Evolutionary conservation across 225 moss, liverwort and hornwort species (phyloP).

Genomic region (Marchantia polymorpha): DNA sequence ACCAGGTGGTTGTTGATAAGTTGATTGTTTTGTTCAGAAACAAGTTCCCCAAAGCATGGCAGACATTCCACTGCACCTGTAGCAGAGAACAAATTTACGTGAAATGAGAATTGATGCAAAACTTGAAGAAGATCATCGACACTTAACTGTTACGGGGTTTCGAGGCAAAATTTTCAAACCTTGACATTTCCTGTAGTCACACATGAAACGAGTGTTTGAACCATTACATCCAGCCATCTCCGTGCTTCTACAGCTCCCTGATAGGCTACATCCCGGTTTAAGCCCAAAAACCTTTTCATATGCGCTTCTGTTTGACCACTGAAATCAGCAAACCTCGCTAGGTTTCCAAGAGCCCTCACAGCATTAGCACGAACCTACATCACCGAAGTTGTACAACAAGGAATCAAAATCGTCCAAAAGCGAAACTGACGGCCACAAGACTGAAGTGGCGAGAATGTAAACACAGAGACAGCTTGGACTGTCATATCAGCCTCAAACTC

Average conservation of each 20-base stretch:
- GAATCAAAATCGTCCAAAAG: not conserved
- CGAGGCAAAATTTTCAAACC: conserved; percentile 36
- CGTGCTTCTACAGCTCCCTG: conserved; percentile 31
- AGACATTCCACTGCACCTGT: conserved; percentile 99
- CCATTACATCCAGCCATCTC: conserved; percentile 80
- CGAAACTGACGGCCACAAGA: not conserved
- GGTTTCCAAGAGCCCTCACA: conserved; percentile 92
- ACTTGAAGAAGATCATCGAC: conserved; percentile 11
- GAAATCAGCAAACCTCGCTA: conserved; percentile 88
- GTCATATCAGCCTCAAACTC: not conserved
- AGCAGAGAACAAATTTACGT: conserved; percentile 16
- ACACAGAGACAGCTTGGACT: too few relatives aligned
- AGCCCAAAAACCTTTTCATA: conserved; percentile 12
- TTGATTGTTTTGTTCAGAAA: conserved; percentile 70
- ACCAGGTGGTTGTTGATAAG: conserved; percentile 70
- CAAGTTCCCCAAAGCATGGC: conserved; percentile 92
- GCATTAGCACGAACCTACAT: conserved; percentile 90
- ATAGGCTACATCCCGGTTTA: conserved; percentile 12
- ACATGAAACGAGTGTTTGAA: conserved; percentile 89
- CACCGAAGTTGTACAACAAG: not conserved
- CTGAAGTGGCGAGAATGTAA: not conserved
- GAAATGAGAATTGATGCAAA: conserved; percentile 3
- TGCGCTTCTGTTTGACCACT: conserved; percentile 29
- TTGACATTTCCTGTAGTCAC: conserved; percentile 96
- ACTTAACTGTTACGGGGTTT: not conserved